phyloP scores from a whole-genome alignment of 2,329 filamentous ascomycete genomes.

The Diaporthe destruens region DNA sequence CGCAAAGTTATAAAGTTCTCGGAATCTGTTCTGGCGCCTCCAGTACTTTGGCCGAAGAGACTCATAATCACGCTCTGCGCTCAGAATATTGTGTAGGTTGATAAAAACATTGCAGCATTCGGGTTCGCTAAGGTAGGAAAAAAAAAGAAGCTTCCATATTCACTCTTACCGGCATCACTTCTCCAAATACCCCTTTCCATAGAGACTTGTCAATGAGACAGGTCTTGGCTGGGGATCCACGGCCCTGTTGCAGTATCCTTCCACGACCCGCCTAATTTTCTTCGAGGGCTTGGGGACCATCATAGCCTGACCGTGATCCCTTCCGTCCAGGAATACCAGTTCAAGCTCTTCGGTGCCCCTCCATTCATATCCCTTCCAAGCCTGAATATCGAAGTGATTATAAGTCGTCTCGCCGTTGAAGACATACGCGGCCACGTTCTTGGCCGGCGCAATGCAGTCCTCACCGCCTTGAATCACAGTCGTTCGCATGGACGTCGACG shows the following conservation, averaged over 20 bases:
- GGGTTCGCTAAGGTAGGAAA: too few species aligned
- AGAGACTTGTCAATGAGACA: neutral
- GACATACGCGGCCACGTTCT: slow-evolving; percentile 47
- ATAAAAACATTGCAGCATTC: too few species aligned
- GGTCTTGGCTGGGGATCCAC: neutral
- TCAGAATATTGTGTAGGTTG: too few species aligned
- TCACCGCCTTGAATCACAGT: slow-evolving; percentile 45
- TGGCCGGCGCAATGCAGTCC: slow-evolving; percentile 45
- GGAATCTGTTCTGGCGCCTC: too few species aligned
- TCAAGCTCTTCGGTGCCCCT: slow-evolving; percentile 43
- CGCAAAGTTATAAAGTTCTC: too few species aligned
- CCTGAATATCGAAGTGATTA: slow-evolving; percentile 10
- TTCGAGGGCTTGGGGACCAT: slow-evolving; percentile 33
- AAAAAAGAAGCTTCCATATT: too few species aligned
- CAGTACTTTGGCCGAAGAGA: too few species aligned
- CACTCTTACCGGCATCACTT: too few species aligned
- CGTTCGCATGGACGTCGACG: slow-evolving; percentile 39
- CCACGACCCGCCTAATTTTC: slow-evolving; percentile 36
- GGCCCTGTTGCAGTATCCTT: neutral
- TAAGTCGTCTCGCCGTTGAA: slow-evolving; percentile 44
- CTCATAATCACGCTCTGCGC: too few species aligned
- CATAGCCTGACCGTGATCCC: slow-evolving; percentile 46
- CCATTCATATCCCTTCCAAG: neutral
- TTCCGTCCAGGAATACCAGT: slow-evolving; percentile 46
- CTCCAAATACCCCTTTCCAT: neutral